phyloP scores from a whole-genome alignment of 306 rosid species.

The Lablab purpureus region DNA sequence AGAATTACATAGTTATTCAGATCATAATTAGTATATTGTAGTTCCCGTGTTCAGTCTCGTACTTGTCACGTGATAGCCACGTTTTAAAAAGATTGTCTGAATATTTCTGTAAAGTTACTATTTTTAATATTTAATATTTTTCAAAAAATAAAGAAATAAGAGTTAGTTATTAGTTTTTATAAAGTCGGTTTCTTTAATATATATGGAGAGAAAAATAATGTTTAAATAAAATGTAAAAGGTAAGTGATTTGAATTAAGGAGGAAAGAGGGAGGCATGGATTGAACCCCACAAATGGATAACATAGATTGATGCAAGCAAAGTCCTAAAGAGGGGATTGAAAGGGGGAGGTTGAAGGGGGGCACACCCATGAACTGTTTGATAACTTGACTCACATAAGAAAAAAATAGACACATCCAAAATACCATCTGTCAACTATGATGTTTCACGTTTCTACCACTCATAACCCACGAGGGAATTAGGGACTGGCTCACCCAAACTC shows the following conservation, averaged over 20 bases:
- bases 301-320: constrained; percentile 37
- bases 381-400: neutral
- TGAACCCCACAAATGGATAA: constrained; percentile 29
- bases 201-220: too few relatives aligned
- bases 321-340: constrained; percentile 39
- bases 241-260: constrained; percentile 40
- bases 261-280: constrained; percentile 11
- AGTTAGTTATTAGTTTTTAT: too few relatives aligned
- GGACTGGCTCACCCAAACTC: constrained; percentile 56
- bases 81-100: too few relatives aligned
- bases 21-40: too few relatives aligned
- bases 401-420: constrained; percentile 53
- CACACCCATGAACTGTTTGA: constrained; percentile 31
- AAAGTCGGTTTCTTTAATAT: too few relatives aligned
- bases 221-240: too few relatives aligned
- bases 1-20: too few relatives aligned
- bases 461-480: constrained; percentile 57
- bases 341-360: neutral
- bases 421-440: constrained; percentile 65
- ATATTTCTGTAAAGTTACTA: too few relatives aligned
- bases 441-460: constrained; percentile 79
- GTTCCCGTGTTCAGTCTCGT: too few relatives aligned
- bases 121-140: too few relatives aligned
- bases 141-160: too few relatives aligned
- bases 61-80: too few relatives aligned